Evolutionary conservation across 1,139 yeast genomes (phyloP).

Genomic region (Suhomyces choctaworum): DNA sequence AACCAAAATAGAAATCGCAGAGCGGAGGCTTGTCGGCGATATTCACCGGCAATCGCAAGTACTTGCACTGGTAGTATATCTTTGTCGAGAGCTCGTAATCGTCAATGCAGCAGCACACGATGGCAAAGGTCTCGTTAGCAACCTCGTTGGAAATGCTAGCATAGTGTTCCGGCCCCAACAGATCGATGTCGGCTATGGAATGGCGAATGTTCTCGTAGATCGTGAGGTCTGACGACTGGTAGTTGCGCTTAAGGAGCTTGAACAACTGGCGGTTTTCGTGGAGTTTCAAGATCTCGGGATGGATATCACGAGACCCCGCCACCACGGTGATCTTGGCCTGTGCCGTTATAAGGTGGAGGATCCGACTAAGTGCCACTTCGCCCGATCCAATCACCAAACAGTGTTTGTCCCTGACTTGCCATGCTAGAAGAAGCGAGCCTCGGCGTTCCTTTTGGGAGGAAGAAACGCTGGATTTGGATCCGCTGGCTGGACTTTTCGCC

Average conservation of each 20-base stretch:
- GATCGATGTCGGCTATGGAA: slow-evolving; percentile 19
- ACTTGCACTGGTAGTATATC: slow-evolving; percentile 62
- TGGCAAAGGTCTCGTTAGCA: slow-evolving; percentile 48
- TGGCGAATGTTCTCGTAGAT: slow-evolving; percentile 43
- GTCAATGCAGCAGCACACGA: slow-evolving; percentile 76
- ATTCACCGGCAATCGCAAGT: slow-evolving; percentile 63
- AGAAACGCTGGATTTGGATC: too few species aligned
- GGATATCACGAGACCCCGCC: slow-evolving; percentile 47
- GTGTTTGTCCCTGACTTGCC: slow-evolving; percentile 66
- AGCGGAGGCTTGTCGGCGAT: slow-evolving; percentile 82
- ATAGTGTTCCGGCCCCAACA: slow-evolving; percentile 30
- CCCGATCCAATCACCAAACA: slow-evolving; percentile 82
- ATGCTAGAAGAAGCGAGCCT: slow-evolving; percentile 68
- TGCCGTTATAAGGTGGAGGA: slow-evolving; percentile 65
- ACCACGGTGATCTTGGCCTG: slow-evolving; percentile 70
- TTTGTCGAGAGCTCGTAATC: slow-evolving; percentile 61
- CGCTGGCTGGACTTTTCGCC: too few species aligned
- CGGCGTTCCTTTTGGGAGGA: too few species aligned
- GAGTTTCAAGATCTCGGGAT: slow-evolving; percentile 44
- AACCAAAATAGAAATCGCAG: slow-evolving; percentile 87
- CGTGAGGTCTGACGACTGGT: slow-evolving; percentile 45
- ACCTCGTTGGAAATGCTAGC: slow-evolving; percentile 35
- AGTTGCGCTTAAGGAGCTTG: slow-evolving; percentile 42
- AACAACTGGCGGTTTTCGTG: slow-evolving; percentile 44
- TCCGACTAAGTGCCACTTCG: slow-evolving; percentile 74